These are phyloP conservation scores for Rhizopogon salebrosus DNA, from an alignment of 768 basidiomycete genomes.

Conservation along the genomic window DNA sequence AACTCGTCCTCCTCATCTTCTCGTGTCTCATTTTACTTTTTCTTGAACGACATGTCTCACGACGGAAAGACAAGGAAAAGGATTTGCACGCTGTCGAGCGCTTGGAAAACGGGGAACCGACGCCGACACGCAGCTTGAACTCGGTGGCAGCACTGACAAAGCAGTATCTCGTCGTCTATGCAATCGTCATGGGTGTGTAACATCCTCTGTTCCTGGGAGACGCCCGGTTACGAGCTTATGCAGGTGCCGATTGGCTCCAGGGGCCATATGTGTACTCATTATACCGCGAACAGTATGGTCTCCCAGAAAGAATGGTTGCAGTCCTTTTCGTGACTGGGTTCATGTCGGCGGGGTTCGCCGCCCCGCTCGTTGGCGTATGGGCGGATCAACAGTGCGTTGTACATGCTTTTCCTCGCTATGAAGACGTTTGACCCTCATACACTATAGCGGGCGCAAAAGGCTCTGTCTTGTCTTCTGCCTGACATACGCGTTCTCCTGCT, in stretches of 20 bases:
- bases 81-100: constrained; percentile 19
- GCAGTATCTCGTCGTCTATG: constrained; percentile 65
- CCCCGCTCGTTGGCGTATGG: constrained; percentile 72
- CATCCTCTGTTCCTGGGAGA: neutral
- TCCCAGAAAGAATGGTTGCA: constrained; percentile 61
- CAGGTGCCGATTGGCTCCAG: constrained; percentile 77
- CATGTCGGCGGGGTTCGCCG: constrained; percentile 60
- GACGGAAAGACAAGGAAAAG: constrained; percentile 18
- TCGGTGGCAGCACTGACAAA: constrained; percentile 30
- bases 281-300: constrained; percentile 62
- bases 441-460: constrained; percentile 54
- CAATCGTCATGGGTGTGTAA: constrained; percentile 63
- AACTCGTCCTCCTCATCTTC: constrained; percentile 30
- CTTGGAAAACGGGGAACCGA: constrained; percentile 27
- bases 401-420: neutral
- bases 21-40: constrained; percentile 31
- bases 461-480: constrained; percentile 71
- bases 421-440: constrained; percentile 1
- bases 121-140: constrained; percentile 16
- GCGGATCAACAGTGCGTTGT: constrained; percentile 65
- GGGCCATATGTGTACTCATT: constrained; percentile 77
- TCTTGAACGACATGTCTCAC: constrained; percentile 28
- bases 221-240: neutral
- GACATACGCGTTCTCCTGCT: constrained; percentile 56
- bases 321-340: constrained; percentile 77